Percentiles rank a stretch among this genome's conserved stretches.
These are phyloP conservation scores for Trichocladium antarcticum DNA, from an alignment of 495 filamentous ascomycete species.

Conservation along the genomic window DNA sequence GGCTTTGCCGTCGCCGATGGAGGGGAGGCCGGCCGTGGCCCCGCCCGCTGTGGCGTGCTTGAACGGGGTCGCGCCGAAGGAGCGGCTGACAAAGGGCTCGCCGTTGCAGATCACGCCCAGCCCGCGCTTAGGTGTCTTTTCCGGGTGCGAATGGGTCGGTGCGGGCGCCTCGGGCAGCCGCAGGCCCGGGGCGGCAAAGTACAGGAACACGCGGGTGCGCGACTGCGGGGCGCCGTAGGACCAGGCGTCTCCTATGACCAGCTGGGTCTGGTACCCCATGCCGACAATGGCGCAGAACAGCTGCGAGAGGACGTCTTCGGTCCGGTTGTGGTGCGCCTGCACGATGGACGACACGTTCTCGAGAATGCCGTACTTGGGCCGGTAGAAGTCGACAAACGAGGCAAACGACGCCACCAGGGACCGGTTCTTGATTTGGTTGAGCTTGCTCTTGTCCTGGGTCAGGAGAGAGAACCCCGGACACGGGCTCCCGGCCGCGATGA, in stretches of 20 bases:
- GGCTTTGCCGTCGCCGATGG: conserved; percentile 43
- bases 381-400: conserved; percentile 59
- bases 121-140: conserved; percentile 10
- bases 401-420: conserved; percentile 64
- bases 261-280: conserved; percentile 59
- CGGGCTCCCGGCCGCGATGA: conserved; percentile 60
- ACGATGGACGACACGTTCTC: conserved; percentile 63
- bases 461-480: conserved; percentile 60
- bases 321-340: conserved; percentile 23
- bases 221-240: conserved; percentile 51
- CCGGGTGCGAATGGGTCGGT: conserved; percentile 51
- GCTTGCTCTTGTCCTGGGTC: conserved; percentile 41
- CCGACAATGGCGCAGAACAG: conserved; percentile 57
- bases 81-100: conserved; percentile 43
- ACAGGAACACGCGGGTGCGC: conserved; percentile 54
- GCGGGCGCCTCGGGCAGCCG: conserved; percentile 41
- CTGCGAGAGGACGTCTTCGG: conserved; percentile 54
- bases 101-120: conserved; percentile 54
- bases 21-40: conserved; percentile 48
- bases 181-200: conserved; percentile 51
- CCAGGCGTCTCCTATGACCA: conserved; percentile 57
- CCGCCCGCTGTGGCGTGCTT: conserved; percentile 38
- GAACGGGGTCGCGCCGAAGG: conserved; percentile 45
- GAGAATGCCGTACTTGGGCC: conserved; percentile 57
- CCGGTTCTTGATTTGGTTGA: conserved; percentile 46